Percentiles rank a stretch among this genome's conserved stretches.
Conservation (phyloP, 768 basidiomycete species). For the Amanita subjunquillea region DNA sequence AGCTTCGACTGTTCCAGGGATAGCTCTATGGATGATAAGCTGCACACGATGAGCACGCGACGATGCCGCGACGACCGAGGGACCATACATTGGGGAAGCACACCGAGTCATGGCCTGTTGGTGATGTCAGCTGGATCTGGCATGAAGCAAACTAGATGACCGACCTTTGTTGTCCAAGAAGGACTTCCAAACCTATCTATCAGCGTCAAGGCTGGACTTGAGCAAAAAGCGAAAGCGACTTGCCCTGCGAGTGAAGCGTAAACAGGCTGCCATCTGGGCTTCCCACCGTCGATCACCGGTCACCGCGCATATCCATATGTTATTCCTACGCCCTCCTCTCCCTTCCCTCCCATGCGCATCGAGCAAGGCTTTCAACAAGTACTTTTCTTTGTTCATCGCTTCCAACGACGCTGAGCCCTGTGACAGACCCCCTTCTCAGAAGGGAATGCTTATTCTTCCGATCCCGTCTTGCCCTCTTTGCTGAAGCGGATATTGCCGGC, state of each 20-base stretch:
- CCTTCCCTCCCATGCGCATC: slow-evolving; percentile 34
- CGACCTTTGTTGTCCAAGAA: slow-evolving; percentile 69
- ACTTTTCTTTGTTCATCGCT: slow-evolving; percentile 3
- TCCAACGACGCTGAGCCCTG: not conserved
- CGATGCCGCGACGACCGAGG: not conserved
- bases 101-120: slow-evolving; percentile 63
- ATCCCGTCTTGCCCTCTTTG: slow-evolving; percentile 52
- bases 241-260: slow-evolving; percentile 61
- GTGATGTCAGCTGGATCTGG: slow-evolving; percentile 1
- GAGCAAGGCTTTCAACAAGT: slow-evolving; percentile 63
- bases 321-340: not conserved
- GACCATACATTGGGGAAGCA: slow-evolving; percentile 67
- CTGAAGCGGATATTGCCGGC: slow-evolving; percentile 47
- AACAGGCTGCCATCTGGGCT: slow-evolving; percentile 48
- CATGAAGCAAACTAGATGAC: not conserved
- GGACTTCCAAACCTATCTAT: slow-evolving; percentile 66
- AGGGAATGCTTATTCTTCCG: slow-evolving; percentile 49
- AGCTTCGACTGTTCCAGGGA: slow-evolving; percentile 62
- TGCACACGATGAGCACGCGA: slow-evolving; percentile 16
- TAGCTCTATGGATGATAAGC: slow-evolving; percentile 55
- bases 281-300: not conserved
- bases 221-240: slow-evolving; percentile 7
- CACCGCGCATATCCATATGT: not conserved
- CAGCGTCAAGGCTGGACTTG: not conserved
- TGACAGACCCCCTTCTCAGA: slow-evolving; percentile 41